Evolutionary conservation across 2,329 filamentous ascomycete genomes (phyloP).

Genomic region (Talaromyces sp.): DNA sequence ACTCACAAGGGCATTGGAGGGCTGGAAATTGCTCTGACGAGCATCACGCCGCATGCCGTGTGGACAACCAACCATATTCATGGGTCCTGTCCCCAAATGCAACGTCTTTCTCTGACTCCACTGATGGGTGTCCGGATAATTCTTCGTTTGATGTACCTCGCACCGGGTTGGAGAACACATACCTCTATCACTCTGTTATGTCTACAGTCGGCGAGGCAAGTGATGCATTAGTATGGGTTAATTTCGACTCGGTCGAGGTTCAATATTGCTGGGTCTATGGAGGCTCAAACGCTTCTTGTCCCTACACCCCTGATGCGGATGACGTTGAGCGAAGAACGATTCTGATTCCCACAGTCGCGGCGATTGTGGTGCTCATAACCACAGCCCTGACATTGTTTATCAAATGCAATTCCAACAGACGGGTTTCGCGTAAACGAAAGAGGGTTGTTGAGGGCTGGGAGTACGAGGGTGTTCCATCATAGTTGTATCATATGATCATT

Average conservation of each 20-base stretch:
- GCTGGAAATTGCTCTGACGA: constrained; percentile 50
- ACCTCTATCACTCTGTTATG: constrained; percentile 41
- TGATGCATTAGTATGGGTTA: constrained; percentile 47
- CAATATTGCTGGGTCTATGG: constrained; percentile 58
- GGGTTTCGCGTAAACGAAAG: constrained; percentile 47
- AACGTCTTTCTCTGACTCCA: constrained; percentile 41
- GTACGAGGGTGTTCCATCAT: constrained; percentile 62
- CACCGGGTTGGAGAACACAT: constrained; percentile 59
- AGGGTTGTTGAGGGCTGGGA: constrained; percentile 55
- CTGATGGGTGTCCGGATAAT: constrained; percentile 44
- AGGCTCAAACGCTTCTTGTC: constrained; percentile 52
- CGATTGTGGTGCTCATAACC: constrained; percentile 58
- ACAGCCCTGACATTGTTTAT: constrained; percentile 57
- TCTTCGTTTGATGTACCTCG: constrained; percentile 54
- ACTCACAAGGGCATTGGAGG: constrained; percentile 52
- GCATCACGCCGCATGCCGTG: constrained; percentile 54
- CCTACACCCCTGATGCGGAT: constrained; percentile 47
- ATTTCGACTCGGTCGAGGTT: constrained; percentile 57
- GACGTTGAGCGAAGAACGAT: constrained; percentile 45
- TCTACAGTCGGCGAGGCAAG: constrained; percentile 22
- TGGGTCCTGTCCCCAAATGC: constrained; percentile 49
- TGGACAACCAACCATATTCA: constrained; percentile 48
- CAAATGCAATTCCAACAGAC: constrained; percentile 59
- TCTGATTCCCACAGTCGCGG: constrained; percentile 58
- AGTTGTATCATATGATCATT: constrained; percentile 6